Base-by-base conservation (phyloP, 1,284 basidiomycete species). In the Salmacisia buchloeana region DNA sequence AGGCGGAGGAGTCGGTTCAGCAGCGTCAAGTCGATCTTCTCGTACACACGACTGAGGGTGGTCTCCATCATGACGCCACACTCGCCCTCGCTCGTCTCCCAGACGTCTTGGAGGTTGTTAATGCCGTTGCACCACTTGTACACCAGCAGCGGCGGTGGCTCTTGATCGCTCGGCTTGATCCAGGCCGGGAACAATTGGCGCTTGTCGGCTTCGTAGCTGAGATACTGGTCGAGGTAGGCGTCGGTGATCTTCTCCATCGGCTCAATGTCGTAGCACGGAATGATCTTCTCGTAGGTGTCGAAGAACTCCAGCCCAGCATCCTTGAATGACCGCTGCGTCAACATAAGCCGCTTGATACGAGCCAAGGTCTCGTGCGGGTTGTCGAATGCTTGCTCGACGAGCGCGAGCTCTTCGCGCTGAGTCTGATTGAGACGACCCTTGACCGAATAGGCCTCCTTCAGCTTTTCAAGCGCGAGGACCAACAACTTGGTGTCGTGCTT, bases 81-180 rank as follows among this genome's bases (percentile, higher is more conserved):
- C 56, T 77, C 69, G n/a, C 78, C 78, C 21, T 80, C 70, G 29
- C 68, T 69, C 12, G 76, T 79, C 63, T 78, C 75, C 74, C 76
- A 80, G 15, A 80, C 70, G 31, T 74, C 69, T 33, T 54, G 49
- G 2, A 54, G 68, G 38, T 80, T 80, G 71, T 80, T 80, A 67
- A 80, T 73, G 29, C 74, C 78, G 61, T 78, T 79, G 65, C 72
- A 77, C 78, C 78, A 80, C 65, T 80, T 80, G 73, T 79, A 80
- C 49, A 80, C 78, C 12, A 80, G 69, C 66, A 80, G 59, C 13
- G 78, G 78, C 57, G 76, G 72, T 10, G 78, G 78, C 64, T 80
- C 78, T 45, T 73, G 71, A 60, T 80, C 78, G 64, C 72, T 72
- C 2, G 78, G 78, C 67, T 80, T 80, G 72, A 80, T 77, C 78